These are phyloP conservation scores for Rhinocladiella similis DNA, from an alignment of 2,329 filamentous ascomycete genomes.

Conservation along the genomic window DNA sequence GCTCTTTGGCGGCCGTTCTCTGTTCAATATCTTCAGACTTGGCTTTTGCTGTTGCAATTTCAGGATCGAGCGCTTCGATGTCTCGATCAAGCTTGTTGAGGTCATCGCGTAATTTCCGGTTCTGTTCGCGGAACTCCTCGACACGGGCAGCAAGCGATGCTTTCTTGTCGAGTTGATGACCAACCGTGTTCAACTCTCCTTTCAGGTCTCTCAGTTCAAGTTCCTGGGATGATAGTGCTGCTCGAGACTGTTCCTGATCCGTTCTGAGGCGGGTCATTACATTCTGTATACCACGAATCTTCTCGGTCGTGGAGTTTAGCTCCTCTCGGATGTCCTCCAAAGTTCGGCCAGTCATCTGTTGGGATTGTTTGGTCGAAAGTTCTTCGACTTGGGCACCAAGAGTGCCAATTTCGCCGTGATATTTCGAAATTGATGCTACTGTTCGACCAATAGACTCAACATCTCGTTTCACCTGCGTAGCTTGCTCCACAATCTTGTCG, in stretches of 20 bases:
- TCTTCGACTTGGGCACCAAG: conserved; percentile 73
- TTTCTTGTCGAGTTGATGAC: conserved; percentile 80
- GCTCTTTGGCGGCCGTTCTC: conserved; percentile 70
- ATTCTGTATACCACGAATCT: conserved; percentile 64
- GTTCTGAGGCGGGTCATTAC: conserved; percentile 64
- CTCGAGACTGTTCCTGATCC: conserved; percentile 71
- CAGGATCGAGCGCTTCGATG: conserved; percentile 70
- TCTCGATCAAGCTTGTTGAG: conserved; percentile 72
- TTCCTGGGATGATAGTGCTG: conserved; percentile 69
- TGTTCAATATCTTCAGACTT: conserved; percentile 75
- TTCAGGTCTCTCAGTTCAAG: conserved; percentile 73
- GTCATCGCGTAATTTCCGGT: conserved; percentile 65
- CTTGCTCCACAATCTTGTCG: conserved; percentile 65
- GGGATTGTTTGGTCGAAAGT: conserved; percentile 73
- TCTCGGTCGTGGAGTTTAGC: conserved; percentile 66
- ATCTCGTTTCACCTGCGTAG: conserved; percentile 67
- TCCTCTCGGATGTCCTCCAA: conserved; percentile 83
- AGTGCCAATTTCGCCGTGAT: conserved; percentile 68
- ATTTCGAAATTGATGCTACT: conserved; percentile 72
- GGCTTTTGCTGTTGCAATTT: conserved; percentile 72
- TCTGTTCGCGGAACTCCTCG: conserved; percentile 69
- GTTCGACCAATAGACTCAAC: conserved; percentile 75
- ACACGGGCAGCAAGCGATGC: conserved; percentile 69
- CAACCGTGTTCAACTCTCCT: conserved; percentile 69
- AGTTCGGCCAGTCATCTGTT: conserved; percentile 64